A percentile compares a stretch with the other conserved stretches of the same genome.
Evolutionary conservation across 352 stramenopile species (phyloP).

Genomic region (Saprolegnia diclina): DNA sequence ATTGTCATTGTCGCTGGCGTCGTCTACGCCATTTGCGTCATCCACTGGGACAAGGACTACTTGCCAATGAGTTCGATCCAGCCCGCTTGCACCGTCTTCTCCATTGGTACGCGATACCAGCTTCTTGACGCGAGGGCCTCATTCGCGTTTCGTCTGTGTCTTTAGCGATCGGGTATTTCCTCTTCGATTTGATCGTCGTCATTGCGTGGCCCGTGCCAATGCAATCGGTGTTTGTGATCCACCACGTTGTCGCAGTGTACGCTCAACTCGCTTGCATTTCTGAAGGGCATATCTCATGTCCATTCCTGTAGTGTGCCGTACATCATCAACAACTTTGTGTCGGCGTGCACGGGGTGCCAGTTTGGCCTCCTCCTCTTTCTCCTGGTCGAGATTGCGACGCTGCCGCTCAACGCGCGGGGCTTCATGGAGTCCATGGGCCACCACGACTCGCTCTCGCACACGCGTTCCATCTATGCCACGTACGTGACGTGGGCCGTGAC

Average conservation of each 20-base stretch:
- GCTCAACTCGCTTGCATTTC: conserved; percentile 26
- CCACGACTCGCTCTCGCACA: conserved; percentile 57
- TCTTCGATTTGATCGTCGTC: conserved; percentile 75
- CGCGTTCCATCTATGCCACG: conserved; percentile 63
- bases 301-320: conserved; percentile 50
- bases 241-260: conserved; percentile 78
- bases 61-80: conserved; percentile 70
- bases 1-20: conserved; percentile 59
- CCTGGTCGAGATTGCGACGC: conserved; percentile 71
- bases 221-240: conserved; percentile 69
- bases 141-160: neutral
- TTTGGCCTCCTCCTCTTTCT: conserved; percentile 73
- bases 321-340: conserved; percentile 83
- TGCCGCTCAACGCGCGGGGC: conserved; percentile 65
- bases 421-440: conserved; percentile 67
- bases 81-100: conserved; percentile 73
- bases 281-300: neutral
- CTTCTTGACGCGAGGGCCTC: neutral
- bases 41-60: conserved; percentile 54
- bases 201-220: conserved; percentile 69
- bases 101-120: conserved; percentile 43
- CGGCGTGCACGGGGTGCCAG: conserved; percentile 67
- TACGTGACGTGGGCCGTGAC: conserved; percentile 72
- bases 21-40: conserved; percentile 52
- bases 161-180: conserved; percentile 72